phyloP scores from a whole-genome alignment of 129 eudicot species.

The Tagetes erecta region DNA sequence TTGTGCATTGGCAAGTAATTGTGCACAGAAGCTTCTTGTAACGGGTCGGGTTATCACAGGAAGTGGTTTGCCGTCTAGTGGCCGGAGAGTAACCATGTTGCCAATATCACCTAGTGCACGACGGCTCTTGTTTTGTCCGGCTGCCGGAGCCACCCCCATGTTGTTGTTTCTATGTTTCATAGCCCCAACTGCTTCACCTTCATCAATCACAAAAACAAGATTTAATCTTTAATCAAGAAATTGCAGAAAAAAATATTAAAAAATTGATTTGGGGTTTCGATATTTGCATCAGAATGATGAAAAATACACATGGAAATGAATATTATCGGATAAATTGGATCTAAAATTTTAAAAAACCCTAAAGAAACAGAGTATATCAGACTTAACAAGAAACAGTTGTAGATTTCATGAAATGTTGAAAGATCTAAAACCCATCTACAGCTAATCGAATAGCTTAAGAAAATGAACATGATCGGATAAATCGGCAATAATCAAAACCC shows the following conservation, averaged over 20 bases:
- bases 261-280: background rate
- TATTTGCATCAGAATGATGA: background rate
- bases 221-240: conserved; percentile 10
- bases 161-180: conserved; percentile 55
- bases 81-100: conserved; percentile 63
- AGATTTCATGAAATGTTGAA: no score
- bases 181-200: conserved; percentile 55
- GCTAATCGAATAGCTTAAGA: no score
- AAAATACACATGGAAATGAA: background rate
- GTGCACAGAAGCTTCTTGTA: conserved; percentile 79
- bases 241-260: background rate
- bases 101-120: conserved; percentile 83
- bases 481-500: no score
- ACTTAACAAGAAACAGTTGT: background rate
- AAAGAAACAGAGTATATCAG: background rate
- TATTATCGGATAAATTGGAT: background rate
- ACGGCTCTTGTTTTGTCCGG: conserved; percentile 58
- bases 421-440: no score
- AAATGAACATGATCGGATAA: no score
- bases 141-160: conserved; percentile 40
- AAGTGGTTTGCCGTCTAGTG: conserved; percentile 53
- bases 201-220: background rate
- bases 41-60: conserved; percentile 68
- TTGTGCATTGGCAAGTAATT: conserved; percentile 79
- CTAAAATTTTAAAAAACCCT: background rate